Percentiles rank a stretch among this genome's conserved stretches.
Conservation (phyloP, 169 alveolate species). For the Eimeria maxima region DNA sequence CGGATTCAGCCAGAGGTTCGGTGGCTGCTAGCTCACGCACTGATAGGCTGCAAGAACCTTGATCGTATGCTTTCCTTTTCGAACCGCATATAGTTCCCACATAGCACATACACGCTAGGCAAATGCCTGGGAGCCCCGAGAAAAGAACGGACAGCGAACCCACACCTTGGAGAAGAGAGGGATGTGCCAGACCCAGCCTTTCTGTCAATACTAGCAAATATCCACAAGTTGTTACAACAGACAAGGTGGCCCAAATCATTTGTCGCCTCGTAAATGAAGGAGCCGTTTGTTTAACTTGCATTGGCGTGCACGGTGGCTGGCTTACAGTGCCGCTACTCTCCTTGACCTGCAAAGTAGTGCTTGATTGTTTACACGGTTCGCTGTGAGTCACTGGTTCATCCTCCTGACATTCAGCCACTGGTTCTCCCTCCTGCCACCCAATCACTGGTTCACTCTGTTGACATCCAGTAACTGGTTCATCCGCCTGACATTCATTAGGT, state of each 20-base stretch:
- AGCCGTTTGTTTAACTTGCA: neutral
- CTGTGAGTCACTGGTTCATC: neutral
- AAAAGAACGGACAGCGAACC: neutral
- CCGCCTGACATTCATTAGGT: neutral
- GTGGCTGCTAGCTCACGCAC: neutral
- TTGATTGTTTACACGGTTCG: neutral
- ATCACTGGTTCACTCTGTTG: neutral
- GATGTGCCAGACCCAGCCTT: slow-evolving; percentile 21
- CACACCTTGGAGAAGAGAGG: neutral
- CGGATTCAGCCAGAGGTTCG: neutral
- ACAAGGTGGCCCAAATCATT: neutral
- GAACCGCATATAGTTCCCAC: neutral
- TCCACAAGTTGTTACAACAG: neutral
- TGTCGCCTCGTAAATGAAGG: neutral
- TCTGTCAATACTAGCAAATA: slow-evolving; percentile 21
- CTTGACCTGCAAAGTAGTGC: neutral
- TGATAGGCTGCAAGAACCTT: neutral
- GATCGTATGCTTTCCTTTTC: neutral
- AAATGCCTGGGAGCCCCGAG: slow-evolving; percentile 32
- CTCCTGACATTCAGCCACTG: too few relatives aligned
- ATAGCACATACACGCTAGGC: slow-evolving; percentile 37
- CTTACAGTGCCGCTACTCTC: neutral
- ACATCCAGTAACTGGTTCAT: neutral
- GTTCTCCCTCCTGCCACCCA: neutral
- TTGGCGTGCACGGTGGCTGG: neutral